Evolutionary conservation across 805 yeast species (phyloP).

Genomic region (Candida yuanshanica): DNA sequence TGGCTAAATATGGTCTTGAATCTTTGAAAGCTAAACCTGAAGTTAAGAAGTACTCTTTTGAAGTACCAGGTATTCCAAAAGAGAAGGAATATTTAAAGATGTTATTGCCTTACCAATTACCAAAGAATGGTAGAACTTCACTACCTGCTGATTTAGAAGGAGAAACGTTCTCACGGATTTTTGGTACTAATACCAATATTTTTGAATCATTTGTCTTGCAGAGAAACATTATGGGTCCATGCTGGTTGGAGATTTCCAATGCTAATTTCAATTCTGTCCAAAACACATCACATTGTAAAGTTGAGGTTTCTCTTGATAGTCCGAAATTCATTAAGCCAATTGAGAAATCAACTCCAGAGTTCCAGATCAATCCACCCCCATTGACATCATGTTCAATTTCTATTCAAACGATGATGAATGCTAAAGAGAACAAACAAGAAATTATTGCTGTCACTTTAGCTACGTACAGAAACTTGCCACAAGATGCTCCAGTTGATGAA

Average conservation of each 20-base stretch:
- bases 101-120: constrained; percentile 66
- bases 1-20: constrained; percentile 56
- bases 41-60: constrained; percentile 82
- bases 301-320: constrained; percentile 57
- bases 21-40: constrained; percentile 67
- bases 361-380: constrained; percentile 48
- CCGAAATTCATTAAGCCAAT: constrained; percentile 46
- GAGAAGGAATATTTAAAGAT: constrained; percentile 78
- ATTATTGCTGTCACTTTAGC: constrained; percentile 79
- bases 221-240: constrained; percentile 91
- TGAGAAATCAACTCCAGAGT: constrained; percentile 33
- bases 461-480: constrained; percentile 60
- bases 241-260: constrained; percentile 78
- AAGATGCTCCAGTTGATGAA: constrained; percentile 69
- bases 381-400: constrained; percentile 70
- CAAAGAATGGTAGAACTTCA: constrained; percentile 40
- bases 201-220: constrained; percentile 85
- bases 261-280: constrained; percentile 54
- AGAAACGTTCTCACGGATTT: constrained; percentile 68
- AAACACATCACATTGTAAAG: constrained; percentile 72
- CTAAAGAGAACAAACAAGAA: constrained; percentile 75
- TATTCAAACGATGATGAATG: constrained; percentile 75
- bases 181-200: constrained; percentile 67
- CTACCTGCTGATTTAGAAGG: constrained; percentile 67
- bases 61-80: constrained; percentile 69